Base-by-base conservation (phyloP, 495 filamentous ascomycete genomes). In the Pseudevernia furfuracea region DNA sequence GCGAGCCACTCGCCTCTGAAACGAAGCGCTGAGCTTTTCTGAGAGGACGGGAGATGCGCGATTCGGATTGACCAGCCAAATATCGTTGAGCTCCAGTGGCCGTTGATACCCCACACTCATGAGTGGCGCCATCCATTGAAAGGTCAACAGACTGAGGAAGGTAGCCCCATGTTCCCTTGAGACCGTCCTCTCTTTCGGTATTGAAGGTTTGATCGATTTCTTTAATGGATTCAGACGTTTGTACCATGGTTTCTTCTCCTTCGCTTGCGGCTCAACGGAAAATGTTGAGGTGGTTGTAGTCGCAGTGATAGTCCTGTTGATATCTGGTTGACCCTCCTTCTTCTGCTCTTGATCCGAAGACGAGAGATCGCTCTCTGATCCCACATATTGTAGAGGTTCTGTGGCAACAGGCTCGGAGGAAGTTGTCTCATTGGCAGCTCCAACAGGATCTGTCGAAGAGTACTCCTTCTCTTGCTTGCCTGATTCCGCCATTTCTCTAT, bases 1-100 rank as follows among this genome's bases (percentile, higher is more conserved):
- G 32, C 83, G 78, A 43, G 79, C 79, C 9, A 83, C 78, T 9
- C 91, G 83, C 60, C 78, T 81, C 63, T 87, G 75, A 69, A 96
- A 90, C 0, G 88, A 83, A 41, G 76, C 80, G 30, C 84, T 77
- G 32, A 94, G 74, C 69, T 83, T 88, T 11, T 73, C 72, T 14
- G 87, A 84, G 70, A 96, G 71, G 7, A 83, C 72, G 30, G 90
- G 83, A 46, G 88, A 86, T n/a, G 82, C 78, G 48, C 93, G 81
- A 62, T 88, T 72, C 0, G 92, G 92, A 67, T 96, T 96, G 57
- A 97, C 88, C 1, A 78, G 79, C 86, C 92, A 96, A 63, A 97
- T 85, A 71, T 97, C 93, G 71, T 87, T 87, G 43, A 86, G 75
- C 68, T 96, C 89, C 10, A 97, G 81, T 17, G 86, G 85, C 14